These are phyloP conservation scores for Trichoderma pleuroti DNA, from an alignment of 2,329 filamentous ascomycete species.

Conservation along the genomic window DNA sequence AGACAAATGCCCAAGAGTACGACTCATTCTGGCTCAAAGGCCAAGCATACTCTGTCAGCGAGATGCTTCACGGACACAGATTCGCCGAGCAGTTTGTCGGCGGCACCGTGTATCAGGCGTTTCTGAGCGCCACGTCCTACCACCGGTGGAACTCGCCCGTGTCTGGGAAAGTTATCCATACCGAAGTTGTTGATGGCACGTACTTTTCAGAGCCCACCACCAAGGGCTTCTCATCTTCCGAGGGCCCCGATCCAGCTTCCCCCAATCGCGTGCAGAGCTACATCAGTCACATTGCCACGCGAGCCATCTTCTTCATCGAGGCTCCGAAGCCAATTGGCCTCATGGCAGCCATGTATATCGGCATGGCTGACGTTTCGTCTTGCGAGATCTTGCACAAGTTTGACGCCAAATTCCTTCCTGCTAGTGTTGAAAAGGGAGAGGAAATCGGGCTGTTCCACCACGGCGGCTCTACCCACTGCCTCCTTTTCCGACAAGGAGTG, in stretches of 20 bases:
- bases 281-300: slow-evolving; percentile 58
- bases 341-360: slow-evolving; percentile 64
- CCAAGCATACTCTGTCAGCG: slow-evolving; percentile 57
- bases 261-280: slow-evolving; percentile 53
- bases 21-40: slow-evolving; percentile 65
- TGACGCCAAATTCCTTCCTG: neutral
- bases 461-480: slow-evolving; percentile 62
- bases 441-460: slow-evolving; percentile 72
- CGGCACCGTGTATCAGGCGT: slow-evolving; percentile 65
- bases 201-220: slow-evolving; percentile 55
- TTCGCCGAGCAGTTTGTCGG: slow-evolving; percentile 50
- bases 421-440: slow-evolving; percentile 52
- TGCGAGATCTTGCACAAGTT: slow-evolving; percentile 48
- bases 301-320: slow-evolving; percentile 64
- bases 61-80: slow-evolving; percentile 55
- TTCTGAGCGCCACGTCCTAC: slow-evolving; percentile 60
- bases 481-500: slow-evolving; percentile 57
- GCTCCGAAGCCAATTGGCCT: slow-evolving; percentile 63
- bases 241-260: slow-evolving; percentile 22
- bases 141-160: slow-evolving; percentile 67
- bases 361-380: slow-evolving; percentile 68
- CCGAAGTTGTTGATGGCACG: slow-evolving; percentile 54
- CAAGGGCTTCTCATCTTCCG: slow-evolving; percentile 17
- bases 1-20: slow-evolving; percentile 44
- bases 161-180: slow-evolving; percentile 52